phyloP scores from a whole-genome alignment of 768 basidiomycete species.

The Hypholoma sublateritium region DNA sequence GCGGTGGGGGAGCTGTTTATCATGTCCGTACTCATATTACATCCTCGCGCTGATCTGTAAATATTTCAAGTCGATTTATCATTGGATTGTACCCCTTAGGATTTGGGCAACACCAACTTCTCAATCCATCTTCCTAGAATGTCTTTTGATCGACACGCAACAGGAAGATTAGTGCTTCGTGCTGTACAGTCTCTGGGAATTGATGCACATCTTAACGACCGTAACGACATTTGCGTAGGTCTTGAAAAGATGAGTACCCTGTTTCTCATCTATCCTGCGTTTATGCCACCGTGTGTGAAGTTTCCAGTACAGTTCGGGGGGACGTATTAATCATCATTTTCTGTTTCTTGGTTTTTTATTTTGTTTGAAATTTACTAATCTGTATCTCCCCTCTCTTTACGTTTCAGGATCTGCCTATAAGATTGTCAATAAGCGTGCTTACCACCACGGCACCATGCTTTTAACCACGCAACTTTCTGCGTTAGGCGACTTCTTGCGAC shows the following conservation, averaged over 20 bases:
- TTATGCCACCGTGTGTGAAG: neutral
- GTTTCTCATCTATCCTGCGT: conserved; percentile 1
- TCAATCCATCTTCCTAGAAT: conserved; percentile 86
- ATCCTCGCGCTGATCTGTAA: neutral
- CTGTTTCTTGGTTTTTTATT: neutral
- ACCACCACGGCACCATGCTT: conserved; percentile 99
- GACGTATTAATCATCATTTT: neutral
- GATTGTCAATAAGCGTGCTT: conserved; percentile 85
- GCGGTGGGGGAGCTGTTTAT: conserved; percentile 95
- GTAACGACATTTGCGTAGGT: conserved; percentile 89
- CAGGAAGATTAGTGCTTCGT: conserved; percentile 72
- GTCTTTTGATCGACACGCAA: conserved; percentile 76
- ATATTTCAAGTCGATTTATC: neutral
- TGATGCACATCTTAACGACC: conserved; percentile 77
- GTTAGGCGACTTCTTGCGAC: conserved; percentile 69
- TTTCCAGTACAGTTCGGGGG: neutral
- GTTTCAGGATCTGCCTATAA: conserved; percentile 98
- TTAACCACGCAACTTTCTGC: conserved; percentile 76
- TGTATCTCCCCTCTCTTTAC: conserved; percentile 37
- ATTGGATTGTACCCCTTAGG: conserved; percentile 44
- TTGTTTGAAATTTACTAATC: neutral
- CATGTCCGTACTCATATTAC: conserved; percentile 60
- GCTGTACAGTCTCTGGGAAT: conserved; percentile 80
- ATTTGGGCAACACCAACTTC: conserved; percentile 96
- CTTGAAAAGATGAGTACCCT: conserved; percentile 78